Percentiles rank a stretch among this genome's conserved stretches.
These are phyloP conservation scores for Mentha longifolia DNA, from an alignment of 257 asterid species.

Conservation along the genomic window DNA sequence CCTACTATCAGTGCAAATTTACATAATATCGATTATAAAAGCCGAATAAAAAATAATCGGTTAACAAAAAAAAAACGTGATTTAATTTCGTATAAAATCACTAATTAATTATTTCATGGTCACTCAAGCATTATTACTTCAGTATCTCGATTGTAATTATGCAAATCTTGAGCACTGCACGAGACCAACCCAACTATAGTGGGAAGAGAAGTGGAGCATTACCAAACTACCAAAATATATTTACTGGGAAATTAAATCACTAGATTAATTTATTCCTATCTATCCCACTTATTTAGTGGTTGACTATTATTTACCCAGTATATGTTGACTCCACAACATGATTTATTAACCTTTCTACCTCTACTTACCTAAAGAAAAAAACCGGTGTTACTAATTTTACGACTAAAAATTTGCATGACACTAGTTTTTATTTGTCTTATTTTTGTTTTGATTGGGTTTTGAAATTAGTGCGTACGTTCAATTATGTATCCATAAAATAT, in stretches of 20 bases:
- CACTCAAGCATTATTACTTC: not conserved
- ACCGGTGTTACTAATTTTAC: too few species aligned
- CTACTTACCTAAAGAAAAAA: too few species aligned
- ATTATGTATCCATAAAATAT: too few species aligned
- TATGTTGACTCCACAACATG: slow-evolving; percentile 24
- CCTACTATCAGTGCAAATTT: too few species aligned
- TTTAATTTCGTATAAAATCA: not conserved
- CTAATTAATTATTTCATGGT: not conserved
- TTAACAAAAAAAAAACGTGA: not conserved
- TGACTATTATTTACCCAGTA: slow-evolving; percentile 34
- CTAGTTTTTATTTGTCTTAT: too few species aligned
- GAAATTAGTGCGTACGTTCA: not conserved
- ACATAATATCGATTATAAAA: too few species aligned
- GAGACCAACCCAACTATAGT: slow-evolving; percentile 16
- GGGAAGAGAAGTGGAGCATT: slow-evolving; percentile 40
- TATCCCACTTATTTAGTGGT: slow-evolving; percentile 39
- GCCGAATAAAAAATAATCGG: too few species aligned
- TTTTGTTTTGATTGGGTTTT: too few species aligned
- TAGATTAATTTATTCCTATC: slow-evolving; percentile 1
- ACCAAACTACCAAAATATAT: slow-evolving; percentile 35
- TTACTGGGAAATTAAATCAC: slow-evolving; percentile 16
- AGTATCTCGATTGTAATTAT: slow-evolving; percentile 22
- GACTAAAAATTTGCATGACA: too few species aligned
- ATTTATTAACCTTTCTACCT: not conserved
- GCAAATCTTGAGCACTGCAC: slow-evolving; percentile 29